Base-by-base conservation (phyloP, 2,329 filamentous ascomycete species). In the Cordyceps cateniannulata region DNA sequence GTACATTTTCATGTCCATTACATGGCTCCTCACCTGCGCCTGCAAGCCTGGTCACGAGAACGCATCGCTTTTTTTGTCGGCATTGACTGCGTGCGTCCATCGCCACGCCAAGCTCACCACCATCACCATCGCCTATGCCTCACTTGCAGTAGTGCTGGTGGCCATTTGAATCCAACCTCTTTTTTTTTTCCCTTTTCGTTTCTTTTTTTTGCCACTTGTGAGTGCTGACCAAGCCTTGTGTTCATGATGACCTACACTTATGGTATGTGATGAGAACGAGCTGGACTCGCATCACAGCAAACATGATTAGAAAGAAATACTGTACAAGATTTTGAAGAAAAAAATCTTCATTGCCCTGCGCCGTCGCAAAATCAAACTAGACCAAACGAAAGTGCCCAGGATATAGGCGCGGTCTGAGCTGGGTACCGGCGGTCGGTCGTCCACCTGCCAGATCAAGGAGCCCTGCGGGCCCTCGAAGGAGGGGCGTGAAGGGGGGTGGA, bases 371-470 rank as follows among this genome's bases (percentile, higher is more conserved):
- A 27, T 24, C 14, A n/a, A 14, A 55, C 53, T 35, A 57, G 44
- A 20, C 18, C 38, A 32, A 22, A 22, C 42, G 51, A 25, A 48
- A 27, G 45, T n/a, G 51, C 51, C 42, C 18, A 56, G 7, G 18
- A 56, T 29, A 56, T 57, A 57, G 54, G 54, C 54, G 54, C 54
- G 54, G 54, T 57, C 54, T 57, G 54, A 32, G 22, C 54, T 57
- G 54, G 32, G 29, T 24, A 35, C 18, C 18, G 6, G 18, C 3
- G 53, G 45, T n/a, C n/a, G 42, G n/a, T 27, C 32, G 16, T 40
- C 29, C 44, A 57, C 54, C 54, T 49, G 54, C 54, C 54, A 49
- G 54, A 57, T 49, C 54, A 49, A 49, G 54, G 22, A n/a, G 54
- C 22, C 54, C 54, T 44, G 54, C 54, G 29, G 44, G 48, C 40